These are phyloP conservation scores for Salmacisia buchloeana DNA, from an alignment of 1,284 basidiomycete genomes.

Conservation along the genomic window DNA sequence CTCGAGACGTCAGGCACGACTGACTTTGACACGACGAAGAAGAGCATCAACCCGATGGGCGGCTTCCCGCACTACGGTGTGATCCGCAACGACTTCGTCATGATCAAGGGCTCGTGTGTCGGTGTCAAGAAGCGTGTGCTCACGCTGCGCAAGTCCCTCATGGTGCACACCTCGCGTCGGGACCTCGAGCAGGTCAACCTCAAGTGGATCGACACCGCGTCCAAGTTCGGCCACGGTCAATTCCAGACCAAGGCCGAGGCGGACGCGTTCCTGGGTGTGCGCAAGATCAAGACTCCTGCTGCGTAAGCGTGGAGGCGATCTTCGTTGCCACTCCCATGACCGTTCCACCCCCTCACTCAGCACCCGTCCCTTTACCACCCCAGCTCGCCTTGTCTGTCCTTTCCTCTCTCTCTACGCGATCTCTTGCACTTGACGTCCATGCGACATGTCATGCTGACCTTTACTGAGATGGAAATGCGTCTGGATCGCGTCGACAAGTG, in stretches of 20 bases:
- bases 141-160: slow-evolving; percentile 57
- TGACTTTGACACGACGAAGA: slow-evolving; percentile 57
- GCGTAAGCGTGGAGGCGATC: background rate
- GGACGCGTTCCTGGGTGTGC: slow-evolving; percentile 80
- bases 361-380: slow-evolving; percentile 12
- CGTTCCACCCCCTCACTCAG: background rate
- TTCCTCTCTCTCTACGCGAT: slow-evolving; percentile 22
- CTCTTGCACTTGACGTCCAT: background rate
- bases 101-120: slow-evolving; percentile 70
- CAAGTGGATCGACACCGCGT: slow-evolving; percentile 98
- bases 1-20: slow-evolving; percentile 77
- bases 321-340: background rate
- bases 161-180: slow-evolving; percentile 46
- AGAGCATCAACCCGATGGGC: slow-evolving; percentile 95
- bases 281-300: slow-evolving; percentile 23
- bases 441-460: background rate
- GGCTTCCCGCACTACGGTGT: slow-evolving; percentile 99
- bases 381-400: slow-evolving; percentile 4
- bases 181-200: slow-evolving; percentile 88
- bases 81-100: slow-evolving; percentile 95
- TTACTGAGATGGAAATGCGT: background rate
- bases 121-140: slow-evolving; percentile 98
- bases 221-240: slow-evolving; percentile 79
- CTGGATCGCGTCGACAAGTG: background rate
- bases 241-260: slow-evolving; percentile 97